Conservation (phyloP, 1,284 basidiomycete genomes). For the Tetrapyrgos nigripes region DNA sequence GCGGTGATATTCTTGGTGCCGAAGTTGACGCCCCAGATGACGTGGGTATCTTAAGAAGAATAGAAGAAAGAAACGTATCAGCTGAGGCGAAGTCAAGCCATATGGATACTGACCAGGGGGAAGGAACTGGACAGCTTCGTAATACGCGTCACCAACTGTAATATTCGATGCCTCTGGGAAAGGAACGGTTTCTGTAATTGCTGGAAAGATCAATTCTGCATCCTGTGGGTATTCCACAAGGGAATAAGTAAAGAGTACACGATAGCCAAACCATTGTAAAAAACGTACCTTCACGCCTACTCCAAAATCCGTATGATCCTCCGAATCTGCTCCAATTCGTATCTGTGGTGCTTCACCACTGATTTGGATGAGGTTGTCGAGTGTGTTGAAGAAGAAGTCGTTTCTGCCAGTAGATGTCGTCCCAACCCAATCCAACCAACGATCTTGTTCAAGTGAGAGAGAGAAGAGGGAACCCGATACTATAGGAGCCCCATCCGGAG, state of each 20-base stretch:
- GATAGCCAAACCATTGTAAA: neutral
- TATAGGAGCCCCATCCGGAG: slow-evolving; percentile 3
- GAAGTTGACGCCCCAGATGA: slow-evolving; percentile 12
- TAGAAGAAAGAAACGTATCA: no score
- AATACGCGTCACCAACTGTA: slow-evolving; percentile 54
- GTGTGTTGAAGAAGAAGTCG: slow-evolving; percentile 13
- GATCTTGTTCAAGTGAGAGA: slow-evolving; percentile 73
- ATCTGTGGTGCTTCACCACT: slow-evolving; percentile 44
- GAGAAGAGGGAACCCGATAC: slow-evolving; percentile 57
- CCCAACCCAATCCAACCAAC: slow-evolving; percentile 61
- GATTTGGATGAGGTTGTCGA: slow-evolving; percentile 10
- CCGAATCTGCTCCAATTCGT: slow-evolving; percentile 11
- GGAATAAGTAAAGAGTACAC: neutral
- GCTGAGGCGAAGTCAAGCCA: neutral
- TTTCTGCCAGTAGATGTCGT: slow-evolving; percentile 7
- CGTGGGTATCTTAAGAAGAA: neutral
- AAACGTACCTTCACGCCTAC: slow-evolving; percentile 44
- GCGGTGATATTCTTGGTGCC: slow-evolving; percentile 7
- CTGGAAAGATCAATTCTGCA: slow-evolving; percentile 53
- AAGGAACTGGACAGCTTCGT: slow-evolving; percentile 9
- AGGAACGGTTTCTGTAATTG: slow-evolving; percentile 52
- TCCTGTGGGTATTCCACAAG: slow-evolving; percentile 1
- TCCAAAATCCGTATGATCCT: slow-evolving; percentile 17
- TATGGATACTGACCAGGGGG: neutral
- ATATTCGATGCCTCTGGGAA: slow-evolving; percentile 69